These are phyloP conservation scores for Phytophthora sojae DNA, from an alignment of 352 stramenopile species.

Conservation along the genomic window DNA sequence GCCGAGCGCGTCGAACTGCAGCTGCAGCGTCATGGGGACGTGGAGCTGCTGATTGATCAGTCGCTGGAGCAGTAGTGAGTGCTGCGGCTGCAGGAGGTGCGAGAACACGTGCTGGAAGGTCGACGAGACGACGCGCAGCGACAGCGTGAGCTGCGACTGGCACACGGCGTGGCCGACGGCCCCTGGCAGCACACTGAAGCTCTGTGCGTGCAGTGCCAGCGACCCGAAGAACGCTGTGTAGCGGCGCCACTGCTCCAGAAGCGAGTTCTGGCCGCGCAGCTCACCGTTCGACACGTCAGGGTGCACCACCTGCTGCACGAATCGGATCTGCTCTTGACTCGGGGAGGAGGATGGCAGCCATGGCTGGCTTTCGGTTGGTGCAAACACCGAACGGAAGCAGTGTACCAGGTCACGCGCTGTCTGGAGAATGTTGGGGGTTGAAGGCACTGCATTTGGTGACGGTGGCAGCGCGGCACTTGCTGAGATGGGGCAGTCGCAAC, in stretches of 20 bases:
- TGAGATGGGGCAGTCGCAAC: background rate
- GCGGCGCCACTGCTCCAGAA: constrained; percentile 40
- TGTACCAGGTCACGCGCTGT: constrained; percentile 23
- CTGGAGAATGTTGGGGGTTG: constrained; percentile 6
- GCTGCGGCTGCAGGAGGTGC: constrained; percentile 11
- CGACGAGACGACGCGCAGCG: constrained; percentile 4
- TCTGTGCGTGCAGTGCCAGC: constrained; percentile 6
- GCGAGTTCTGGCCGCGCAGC: constrained; percentile 25
- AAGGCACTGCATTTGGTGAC: background rate
- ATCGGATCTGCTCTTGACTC: constrained; percentile 27
- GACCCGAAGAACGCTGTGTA: constrained; percentile 30
- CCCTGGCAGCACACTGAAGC: constrained; percentile 11
- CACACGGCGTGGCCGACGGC: constrained; percentile 6
- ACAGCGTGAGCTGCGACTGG: constrained; percentile 16
- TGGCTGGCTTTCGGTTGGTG: background rate
- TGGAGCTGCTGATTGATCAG: constrained; percentile 14
- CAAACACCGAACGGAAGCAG: constrained; percentile 35
- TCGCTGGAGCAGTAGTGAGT: constrained; percentile 4
- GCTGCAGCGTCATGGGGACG: constrained; percentile 19
- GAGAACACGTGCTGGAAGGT: constrained; percentile 19
- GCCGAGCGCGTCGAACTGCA: constrained; percentile 21
- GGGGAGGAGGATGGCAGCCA: constrained; percentile 13
- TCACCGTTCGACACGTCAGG: constrained; percentile 20
- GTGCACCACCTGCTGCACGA: constrained; percentile 27
- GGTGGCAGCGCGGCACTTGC: background rate